phyloP scores from a whole-genome alignment of 306 rosid genomes.

The Vigna nakashimae region DNA sequence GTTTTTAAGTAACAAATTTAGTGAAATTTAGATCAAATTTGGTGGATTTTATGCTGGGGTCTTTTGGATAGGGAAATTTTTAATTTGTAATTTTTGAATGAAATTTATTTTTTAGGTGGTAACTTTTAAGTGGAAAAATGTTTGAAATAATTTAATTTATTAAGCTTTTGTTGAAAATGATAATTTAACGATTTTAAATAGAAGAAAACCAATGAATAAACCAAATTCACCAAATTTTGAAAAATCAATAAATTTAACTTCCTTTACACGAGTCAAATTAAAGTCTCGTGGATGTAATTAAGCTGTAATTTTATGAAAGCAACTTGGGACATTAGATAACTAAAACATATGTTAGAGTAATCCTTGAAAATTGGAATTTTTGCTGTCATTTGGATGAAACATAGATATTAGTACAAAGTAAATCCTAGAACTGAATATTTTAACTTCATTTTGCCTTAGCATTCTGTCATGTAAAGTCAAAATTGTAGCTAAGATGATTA shows the following conservation, averaged over 20 bases:
- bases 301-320: neutral
- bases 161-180: neutral
- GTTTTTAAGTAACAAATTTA: neutral
- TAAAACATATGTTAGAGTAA: neutral
- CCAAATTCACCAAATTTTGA: neutral
- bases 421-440: constrained; percentile 14
- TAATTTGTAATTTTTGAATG: neutral
- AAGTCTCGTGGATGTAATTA: neutral
- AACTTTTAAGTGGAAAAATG: neutral
- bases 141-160: neutral
- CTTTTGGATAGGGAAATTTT: neutral
- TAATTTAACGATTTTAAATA: neutral
- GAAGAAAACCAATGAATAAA: neutral
- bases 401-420: neutral
- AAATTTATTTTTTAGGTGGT: neutral
- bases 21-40: neutral
- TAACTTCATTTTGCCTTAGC: neutral
- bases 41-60: neutral
- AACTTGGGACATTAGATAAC: neutral
- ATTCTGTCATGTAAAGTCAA: neutral
- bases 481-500: constrained; percentile 2
- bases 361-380: neutral
- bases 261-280: neutral
- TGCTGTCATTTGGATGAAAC: neutral
- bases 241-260: neutral